Conservation (phyloP, 208 protist genomes). For the Dictyostelium gargantuum region DNA sequence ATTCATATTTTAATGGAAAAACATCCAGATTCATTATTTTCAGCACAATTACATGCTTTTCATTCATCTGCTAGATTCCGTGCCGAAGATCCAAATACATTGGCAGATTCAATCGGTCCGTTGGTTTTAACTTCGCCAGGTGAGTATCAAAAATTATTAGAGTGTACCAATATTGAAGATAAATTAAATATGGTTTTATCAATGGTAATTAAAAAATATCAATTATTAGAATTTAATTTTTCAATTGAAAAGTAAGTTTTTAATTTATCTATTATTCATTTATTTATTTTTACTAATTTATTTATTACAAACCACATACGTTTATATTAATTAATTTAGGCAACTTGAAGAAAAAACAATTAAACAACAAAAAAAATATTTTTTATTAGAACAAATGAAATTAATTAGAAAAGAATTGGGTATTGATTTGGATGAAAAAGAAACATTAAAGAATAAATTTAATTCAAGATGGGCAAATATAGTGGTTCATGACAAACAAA, state of each 20-base stretch:
- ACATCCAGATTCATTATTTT: slow-evolving; percentile 7
- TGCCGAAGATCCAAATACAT: not conserved
- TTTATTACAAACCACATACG: too few relatives aligned
- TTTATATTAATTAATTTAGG: not conserved
- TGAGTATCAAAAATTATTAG: not conserved
- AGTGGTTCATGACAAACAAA: slow-evolving; percentile 22
- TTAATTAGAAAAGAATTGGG: slow-evolving; percentile 76
- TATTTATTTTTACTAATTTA: not conserved
- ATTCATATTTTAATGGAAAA: not conserved
- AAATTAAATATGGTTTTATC: not conserved
- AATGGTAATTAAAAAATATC: not conserved
- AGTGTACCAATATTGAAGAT: not conserved
- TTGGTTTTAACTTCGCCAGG: not conserved
- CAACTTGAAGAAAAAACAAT: slow-evolving; percentile 65
- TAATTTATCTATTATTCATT: not conserved
- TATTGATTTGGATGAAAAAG: slow-evolving; percentile 87
- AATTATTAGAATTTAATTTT: slow-evolving; percentile 17
- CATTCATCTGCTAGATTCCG: not conserved
- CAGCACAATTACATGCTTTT: not conserved
- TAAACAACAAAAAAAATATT: slow-evolving; percentile 60
- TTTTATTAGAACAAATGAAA: slow-evolving; percentile 82
- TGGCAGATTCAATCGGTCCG: not conserved
- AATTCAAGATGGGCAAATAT: slow-evolving; percentile 65
- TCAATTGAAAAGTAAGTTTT: slow-evolving; percentile 16
- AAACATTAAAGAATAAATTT: slow-evolving; percentile 83